These are phyloP conservation scores for Colletotrichum salicis DNA, from an alignment of 2,329 filamentous ascomycete species.

Conservation along the genomic window DNA sequence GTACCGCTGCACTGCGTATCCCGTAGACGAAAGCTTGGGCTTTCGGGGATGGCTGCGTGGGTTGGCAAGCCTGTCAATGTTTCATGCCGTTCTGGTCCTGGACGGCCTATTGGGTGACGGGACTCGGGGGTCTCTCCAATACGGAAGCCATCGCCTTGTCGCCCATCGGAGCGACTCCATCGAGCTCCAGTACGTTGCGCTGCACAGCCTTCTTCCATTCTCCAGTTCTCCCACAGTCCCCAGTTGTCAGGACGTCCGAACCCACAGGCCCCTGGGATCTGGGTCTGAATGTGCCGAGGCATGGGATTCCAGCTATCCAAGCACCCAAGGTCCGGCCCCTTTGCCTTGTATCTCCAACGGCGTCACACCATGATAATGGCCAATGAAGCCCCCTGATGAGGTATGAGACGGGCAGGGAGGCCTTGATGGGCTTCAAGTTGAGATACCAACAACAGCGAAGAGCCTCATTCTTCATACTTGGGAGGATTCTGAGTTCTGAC, in stretches of 20 bases:
- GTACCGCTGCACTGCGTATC: background rate
- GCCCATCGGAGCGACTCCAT: constrained; percentile 30
- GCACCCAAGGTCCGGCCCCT: background rate
- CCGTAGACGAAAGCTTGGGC: constrained; percentile 10
- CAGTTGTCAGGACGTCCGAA: constrained; percentile 5
- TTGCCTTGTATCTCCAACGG: background rate
- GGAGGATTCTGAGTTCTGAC: background rate
- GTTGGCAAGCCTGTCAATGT: constrained; percentile 19
- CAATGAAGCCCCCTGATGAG: background rate
- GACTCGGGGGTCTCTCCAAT: constrained; percentile 25
- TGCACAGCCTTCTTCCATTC: constrained; percentile 29
- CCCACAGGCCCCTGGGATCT: background rate
- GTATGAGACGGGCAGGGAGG: background rate
- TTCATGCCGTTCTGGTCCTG: constrained; percentile 18
- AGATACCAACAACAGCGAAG: background rate
- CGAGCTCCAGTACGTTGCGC: constrained; percentile 18
- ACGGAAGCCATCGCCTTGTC: constrained; percentile 27
- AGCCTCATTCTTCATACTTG: background rate
- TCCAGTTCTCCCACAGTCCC: background rate
- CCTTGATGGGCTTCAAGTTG: background rate
- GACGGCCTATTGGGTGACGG: constrained; percentile 8
- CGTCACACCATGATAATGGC: constrained; percentile 16
- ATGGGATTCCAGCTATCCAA: background rate
- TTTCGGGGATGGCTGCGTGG: background rate
- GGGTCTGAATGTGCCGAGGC: constrained; percentile 19